Base-by-base conservation (phyloP, 352 stramenopile genomes). In the Phytophthora palmivora region DNA sequence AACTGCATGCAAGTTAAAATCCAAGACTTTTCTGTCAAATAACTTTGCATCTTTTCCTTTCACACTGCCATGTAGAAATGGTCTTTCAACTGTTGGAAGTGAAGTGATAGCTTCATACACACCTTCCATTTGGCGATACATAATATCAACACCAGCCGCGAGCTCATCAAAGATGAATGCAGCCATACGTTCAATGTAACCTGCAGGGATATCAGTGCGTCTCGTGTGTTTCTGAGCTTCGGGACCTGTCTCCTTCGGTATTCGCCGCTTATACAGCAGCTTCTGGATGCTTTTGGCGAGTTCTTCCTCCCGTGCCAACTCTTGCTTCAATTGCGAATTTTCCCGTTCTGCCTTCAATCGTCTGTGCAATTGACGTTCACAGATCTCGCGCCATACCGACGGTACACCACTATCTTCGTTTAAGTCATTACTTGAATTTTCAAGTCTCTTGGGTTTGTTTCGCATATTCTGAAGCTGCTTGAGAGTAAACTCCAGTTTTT, bases 91-190 rank as follows among this genome's bases (percentile, higher is more conserved):
- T 6, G 39, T 45, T 3, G 64, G 21, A 12, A 43, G 42, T 14
- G 71, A 54, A 16, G 66, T 47, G 7, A 34, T 63, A 0, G 49
- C 58, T 41, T 62, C 36, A 2, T 75, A 28, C 18, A 72, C 45
- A 2, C 18, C 26, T 36, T 73, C 52, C 5, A 71, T 52, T 9
- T 79, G 44, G 0, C 43, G 30, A 43, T 76, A 75, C 19, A 60
- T 54, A 11, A 45, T 53, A 2, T 82, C 63, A 6, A 74, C 58
- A 26, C 69, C 58, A 8, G 58, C 56, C 10, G 56, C 33, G 11
- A 77, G 63, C 11, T 74, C 68, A 4, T 73, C 63, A 16, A 77
- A 74, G 37, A 76, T 70, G 6, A 59, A 67, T 14, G 65, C 59
- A 30, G 55, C 36, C 34, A 63, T 49, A 4, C 36, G 55, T 14